Conservation (phyloP, 2,329 filamentous ascomycete genomes). For the Macroventuria anomochaeta region DNA sequence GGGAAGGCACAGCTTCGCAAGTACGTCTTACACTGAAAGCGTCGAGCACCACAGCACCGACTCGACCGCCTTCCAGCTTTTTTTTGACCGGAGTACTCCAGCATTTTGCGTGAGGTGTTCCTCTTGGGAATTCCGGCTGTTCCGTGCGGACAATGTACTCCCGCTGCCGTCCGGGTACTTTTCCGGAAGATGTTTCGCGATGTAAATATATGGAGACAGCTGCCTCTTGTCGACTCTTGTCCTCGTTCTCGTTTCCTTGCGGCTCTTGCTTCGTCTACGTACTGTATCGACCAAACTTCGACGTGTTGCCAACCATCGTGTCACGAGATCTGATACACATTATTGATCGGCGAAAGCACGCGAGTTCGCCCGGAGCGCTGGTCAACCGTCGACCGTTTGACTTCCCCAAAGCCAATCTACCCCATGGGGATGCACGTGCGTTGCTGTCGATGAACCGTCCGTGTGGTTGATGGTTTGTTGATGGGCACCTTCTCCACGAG, state of each 20-base stretch:
- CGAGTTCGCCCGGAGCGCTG: slow-evolving; percentile 16
- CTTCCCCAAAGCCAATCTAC: slow-evolving; percentile 11
- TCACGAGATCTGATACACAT: background rate
- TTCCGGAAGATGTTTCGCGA: slow-evolving; percentile 2
- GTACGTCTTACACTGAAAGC: too few relatives aligned
- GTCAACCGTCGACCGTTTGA: slow-evolving; percentile 14
- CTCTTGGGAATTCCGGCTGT: background rate
- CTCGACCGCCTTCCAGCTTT: background rate
- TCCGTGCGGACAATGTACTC: background rate
- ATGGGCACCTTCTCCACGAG: background rate
- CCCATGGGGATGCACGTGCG: slow-evolving; percentile 25
- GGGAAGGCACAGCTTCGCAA: too few relatives aligned
- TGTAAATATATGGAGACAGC: background rate
- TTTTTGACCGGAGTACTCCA: background rate
- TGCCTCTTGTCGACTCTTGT: background rate
- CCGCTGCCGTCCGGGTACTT: slow-evolving; percentile 16
- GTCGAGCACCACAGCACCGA: too few relatives aligned
- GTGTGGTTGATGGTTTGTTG: slow-evolving; percentile 1
- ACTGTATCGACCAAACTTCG: background rate
- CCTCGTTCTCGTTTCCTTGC: background rate
- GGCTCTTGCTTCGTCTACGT: background rate
- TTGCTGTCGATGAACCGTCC: slow-evolving; percentile 1
- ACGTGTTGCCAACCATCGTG: background rate
- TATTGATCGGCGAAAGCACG: slow-evolving; percentile 4
- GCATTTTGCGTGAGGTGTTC: background rate